Evolutionary conservation across 2,329 filamentous ascomycete species (phyloP).

Genomic region (Purpureocillium takamizusanense): DNA sequence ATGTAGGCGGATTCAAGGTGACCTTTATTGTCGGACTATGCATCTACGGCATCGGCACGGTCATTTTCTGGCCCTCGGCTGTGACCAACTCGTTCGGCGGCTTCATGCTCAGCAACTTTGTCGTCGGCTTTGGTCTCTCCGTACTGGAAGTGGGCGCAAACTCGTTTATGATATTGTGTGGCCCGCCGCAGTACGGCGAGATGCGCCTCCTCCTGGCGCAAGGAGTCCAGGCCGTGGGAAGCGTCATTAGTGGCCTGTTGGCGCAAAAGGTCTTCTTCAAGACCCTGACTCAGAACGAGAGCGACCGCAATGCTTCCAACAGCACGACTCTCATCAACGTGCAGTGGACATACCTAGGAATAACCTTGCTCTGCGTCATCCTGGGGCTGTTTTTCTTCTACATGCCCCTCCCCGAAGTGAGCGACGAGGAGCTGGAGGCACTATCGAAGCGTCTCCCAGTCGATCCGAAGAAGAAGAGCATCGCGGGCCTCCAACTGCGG

Average conservation of each 20-base stretch:
- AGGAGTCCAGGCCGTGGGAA: conserved; percentile 66
- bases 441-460: conserved; percentile 39
- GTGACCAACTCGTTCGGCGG: conserved; percentile 67
- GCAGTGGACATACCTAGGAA: conserved; percentile 79
- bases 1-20: conserved; percentile 62
- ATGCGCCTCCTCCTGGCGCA: conserved; percentile 69
- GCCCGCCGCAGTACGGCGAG: conserved; percentile 63
- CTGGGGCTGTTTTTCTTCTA: conserved; percentile 63
- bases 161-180: conserved; percentile 63
- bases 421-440: conserved; percentile 43
- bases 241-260: conserved; percentile 60
- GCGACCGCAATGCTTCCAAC: conserved; percentile 17
- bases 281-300: conserved; percentile 40
- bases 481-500: conserved; percentile 42
- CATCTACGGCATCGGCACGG: conserved; percentile 68
- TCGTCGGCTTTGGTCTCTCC: conserved; percentile 68
- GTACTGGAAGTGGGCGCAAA: conserved; percentile 77
- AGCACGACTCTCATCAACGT: conserved; percentile 56
- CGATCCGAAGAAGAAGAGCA: conserved; percentile 37
- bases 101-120: conserved; percentile 65
- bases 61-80: conserved; percentile 79
- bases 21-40: conserved; percentile 71
- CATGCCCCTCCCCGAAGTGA: conserved; percentile 55
- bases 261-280: conserved; percentile 69
- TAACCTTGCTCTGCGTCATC: conserved; percentile 63